Conservation (phyloP, 805 yeast species). For the Komagataella kurtzmanii region DNA sequence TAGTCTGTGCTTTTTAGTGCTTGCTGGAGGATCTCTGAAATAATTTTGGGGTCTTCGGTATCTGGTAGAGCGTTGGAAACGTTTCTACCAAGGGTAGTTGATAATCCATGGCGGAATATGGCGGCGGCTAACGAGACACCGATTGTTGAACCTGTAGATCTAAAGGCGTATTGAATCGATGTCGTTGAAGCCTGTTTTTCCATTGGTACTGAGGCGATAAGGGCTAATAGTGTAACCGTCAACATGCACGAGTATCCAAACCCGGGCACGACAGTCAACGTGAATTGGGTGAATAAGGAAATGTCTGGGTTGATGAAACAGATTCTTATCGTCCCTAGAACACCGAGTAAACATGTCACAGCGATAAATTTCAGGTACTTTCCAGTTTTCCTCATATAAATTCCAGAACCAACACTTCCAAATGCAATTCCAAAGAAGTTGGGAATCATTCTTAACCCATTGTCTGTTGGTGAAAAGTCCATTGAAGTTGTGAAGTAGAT, state of each 20-base stretch:
- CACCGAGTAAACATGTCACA: slow-evolving; percentile 23
- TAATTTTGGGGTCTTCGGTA: slow-evolving; percentile 21
- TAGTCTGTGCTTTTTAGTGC: slow-evolving; percentile 48
- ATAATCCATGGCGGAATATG: slow-evolving; percentile 40
- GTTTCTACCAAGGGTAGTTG: slow-evolving; percentile 11
- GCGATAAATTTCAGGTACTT: slow-evolving; percentile 36
- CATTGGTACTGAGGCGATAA: slow-evolving; percentile 58
- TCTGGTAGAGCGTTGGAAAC: slow-evolving; percentile 16
- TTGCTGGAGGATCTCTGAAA: slow-evolving; percentile 29
- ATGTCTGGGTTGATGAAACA: slow-evolving; percentile 14
- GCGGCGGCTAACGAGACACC: slow-evolving; percentile 66
- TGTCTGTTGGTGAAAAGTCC: slow-evolving; percentile 36
- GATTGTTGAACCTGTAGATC: slow-evolving; percentile 77
- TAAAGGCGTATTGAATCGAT: slow-evolving; percentile 72
- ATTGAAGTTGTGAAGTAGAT: slow-evolving; percentile 46
- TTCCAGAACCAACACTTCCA: slow-evolving; percentile 53
- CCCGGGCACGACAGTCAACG: slow-evolving; percentile 37
- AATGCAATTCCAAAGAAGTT: slow-evolving; percentile 52
- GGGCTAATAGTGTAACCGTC: slow-evolving; percentile 55
- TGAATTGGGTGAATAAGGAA: slow-evolving; percentile 21
- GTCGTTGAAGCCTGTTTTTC: slow-evolving; percentile 70
- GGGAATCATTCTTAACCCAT: slow-evolving; percentile 39
- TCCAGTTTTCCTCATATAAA: slow-evolving; percentile 56
- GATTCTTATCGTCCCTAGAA: slow-evolving; percentile 27
- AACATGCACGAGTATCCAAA: slow-evolving; percentile 49